phyloP scores from a whole-genome alignment of 768 basidiomycete genomes.

The Pulveroboletus ravenelii region DNA sequence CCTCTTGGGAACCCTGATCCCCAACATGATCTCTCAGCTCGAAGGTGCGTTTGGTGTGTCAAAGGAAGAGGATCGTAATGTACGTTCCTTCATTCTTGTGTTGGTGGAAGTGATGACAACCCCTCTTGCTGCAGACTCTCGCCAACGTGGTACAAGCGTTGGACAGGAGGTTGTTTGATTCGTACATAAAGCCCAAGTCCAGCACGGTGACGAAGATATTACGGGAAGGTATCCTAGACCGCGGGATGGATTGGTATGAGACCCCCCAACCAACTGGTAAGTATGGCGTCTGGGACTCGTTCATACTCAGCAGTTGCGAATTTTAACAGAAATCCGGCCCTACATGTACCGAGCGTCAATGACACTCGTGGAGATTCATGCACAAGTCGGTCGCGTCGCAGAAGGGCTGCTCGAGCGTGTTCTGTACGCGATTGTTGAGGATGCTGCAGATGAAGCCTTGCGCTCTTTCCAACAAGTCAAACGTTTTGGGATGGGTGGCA shows the following conservation, averaged over 20 bases:
- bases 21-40: conserved; percentile 75
- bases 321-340: conserved; percentile 73
- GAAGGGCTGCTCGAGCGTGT: conserved; percentile 79
- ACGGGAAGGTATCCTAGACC: conserved; percentile 73
- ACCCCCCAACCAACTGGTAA: conserved; percentile 87
- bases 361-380: conserved; percentile 86
- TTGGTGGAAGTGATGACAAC: background rate
- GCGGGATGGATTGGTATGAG: conserved; percentile 89
- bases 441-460: conserved; percentile 78
- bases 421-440: conserved; percentile 74
- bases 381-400: conserved; percentile 79
- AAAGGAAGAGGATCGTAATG: conserved; percentile 69
- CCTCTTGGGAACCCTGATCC: conserved; percentile 65
- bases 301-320: background rate
- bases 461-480: conserved; percentile 84
- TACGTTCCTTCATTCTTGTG: conserved; percentile 25
- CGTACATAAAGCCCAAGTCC: conserved; percentile 82
- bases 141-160: conserved; percentile 75
- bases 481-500: conserved; percentile 96
- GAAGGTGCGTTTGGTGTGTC: conserved; percentile 70
- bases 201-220: conserved; percentile 61
- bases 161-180: conserved; percentile 85
- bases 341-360: conserved; percentile 91
- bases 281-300: conserved; percentile 12
- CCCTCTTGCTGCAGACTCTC: conserved; percentile 46